Evolutionary conservation across 225 moss, liverwort and hornwort genomes (phyloP).

Genomic region (Ulota crispa): DNA sequence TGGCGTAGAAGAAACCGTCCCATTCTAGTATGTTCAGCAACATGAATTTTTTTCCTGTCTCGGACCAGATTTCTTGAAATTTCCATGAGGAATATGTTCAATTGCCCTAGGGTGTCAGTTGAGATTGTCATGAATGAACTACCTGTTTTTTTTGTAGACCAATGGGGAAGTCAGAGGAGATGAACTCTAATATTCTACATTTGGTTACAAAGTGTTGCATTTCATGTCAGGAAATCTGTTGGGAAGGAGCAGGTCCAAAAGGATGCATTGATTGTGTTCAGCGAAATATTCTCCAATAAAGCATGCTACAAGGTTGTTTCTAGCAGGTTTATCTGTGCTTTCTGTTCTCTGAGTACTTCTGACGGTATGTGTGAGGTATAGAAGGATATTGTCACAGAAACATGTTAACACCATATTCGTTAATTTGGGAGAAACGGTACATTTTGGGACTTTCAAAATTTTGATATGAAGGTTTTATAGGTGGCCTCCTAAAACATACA

Average conservation of each 20-base stretch:
- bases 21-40: neutral
- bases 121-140: slow-evolving; percentile 3
- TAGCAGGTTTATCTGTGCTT: slow-evolving; percentile 17
- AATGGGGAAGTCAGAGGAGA: neutral
- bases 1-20: neutral
- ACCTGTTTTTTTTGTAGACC: neutral
- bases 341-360: slow-evolving; percentile 2
- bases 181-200: neutral
- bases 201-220: slow-evolving; percentile 3
- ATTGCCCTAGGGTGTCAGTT: neutral
- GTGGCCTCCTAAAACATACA: too few relatives aligned
- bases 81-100: neutral
- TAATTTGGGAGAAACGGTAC: too few relatives aligned
- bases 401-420: too few relatives aligned
- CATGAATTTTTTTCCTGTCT: neutral
- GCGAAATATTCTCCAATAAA: slow-evolving; percentile 13
- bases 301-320: slow-evolving; percentile 18
- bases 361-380: neutral
- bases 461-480: too few relatives aligned
- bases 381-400: neutral
- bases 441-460: too few relatives aligned
- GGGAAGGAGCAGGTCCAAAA: slow-evolving; percentile 26
- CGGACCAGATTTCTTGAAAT: slow-evolving; percentile 3
- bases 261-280: slow-evolving; percentile 18
- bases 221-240: slow-evolving; percentile 1